phyloP scores from a whole-genome alignment of 371 early-diverging fungal species.

The Mucor sp. region DNA sequence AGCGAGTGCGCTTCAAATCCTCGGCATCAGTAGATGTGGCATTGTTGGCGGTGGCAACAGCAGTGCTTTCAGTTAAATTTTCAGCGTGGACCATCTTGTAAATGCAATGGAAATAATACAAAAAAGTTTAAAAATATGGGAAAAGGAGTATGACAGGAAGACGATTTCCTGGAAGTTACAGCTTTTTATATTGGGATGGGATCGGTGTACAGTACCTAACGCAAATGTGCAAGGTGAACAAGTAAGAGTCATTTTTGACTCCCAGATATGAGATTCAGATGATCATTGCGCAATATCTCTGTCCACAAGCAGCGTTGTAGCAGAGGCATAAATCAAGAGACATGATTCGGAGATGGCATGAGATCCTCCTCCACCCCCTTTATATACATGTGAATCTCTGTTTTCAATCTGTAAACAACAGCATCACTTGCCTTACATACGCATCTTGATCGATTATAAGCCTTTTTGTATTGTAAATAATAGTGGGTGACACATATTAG shows the following conservation, averaged over 20 bases:
- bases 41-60: not conserved
- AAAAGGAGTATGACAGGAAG: not conserved
- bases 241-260: slow-evolving; percentile 2
- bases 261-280: slow-evolving; percentile 14
- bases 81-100: slow-evolving; percentile 5
- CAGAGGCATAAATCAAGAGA: not conserved
- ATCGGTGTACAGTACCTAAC: not conserved
- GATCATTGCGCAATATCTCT: slow-evolving; percentile 16
- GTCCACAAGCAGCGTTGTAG: not conserved
- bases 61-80: not conserved
- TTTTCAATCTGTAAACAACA: not conserved
- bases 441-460: not conserved
- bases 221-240: not conserved
- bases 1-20: slow-evolving; percentile 20
- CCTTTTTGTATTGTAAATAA: not conserved
- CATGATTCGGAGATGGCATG: not conserved
- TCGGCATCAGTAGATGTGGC: not conserved
- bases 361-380: not conserved
- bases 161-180: not conserved
- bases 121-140: not conserved
- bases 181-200: slow-evolving; percentile 1
- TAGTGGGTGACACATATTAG: not conserved
- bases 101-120: not conserved
- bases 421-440: not conserved
- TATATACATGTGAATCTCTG: not conserved